Conservation (phyloP, 495 filamentous ascomycete species). For the Aspergillus nanangensis region DNA sequence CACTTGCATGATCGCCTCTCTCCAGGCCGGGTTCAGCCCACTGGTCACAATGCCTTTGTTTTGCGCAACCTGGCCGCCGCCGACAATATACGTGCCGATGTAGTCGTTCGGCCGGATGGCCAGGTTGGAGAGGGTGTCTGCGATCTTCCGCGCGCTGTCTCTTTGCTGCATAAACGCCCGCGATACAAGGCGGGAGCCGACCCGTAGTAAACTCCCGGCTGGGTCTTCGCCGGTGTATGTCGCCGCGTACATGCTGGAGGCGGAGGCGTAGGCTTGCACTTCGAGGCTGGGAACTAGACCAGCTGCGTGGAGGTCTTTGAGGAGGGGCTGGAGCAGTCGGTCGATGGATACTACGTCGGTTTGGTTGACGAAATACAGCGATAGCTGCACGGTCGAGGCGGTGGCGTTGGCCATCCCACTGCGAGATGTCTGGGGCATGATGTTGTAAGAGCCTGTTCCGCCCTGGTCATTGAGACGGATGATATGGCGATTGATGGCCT, state of each 20-base stretch:
- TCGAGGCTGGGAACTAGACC: slow-evolving; percentile 15
- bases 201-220: slow-evolving; percentile 1
- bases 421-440: slow-evolving; percentile 19
- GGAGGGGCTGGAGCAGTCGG: slow-evolving; percentile 14
- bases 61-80: slow-evolving; percentile 25
- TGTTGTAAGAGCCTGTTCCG: slow-evolving; percentile 34
- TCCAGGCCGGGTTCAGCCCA: slow-evolving; percentile 36
- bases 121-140: slow-evolving; percentile 16
- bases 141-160: slow-evolving; percentile 21
- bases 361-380: slow-evolving; percentile 23
- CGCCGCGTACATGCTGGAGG: not conserved
- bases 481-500: not conserved
- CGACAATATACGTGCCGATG: slow-evolving; percentile 24
- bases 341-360: slow-evolving; percentile 14
- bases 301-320: slow-evolving; percentile 11
- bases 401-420: slow-evolving; percentile 4
- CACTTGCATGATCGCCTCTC: slow-evolving; percentile 26
- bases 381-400: slow-evolving; percentile 11
- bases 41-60: slow-evolving; percentile 24
- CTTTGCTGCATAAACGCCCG: slow-evolving; percentile 17
- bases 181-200: slow-evolving; percentile 26
- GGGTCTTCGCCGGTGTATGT: not conserved
- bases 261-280: slow-evolving; percentile 6
- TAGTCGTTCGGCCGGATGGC: slow-evolving; percentile 4
- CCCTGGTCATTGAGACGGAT: slow-evolving; percentile 25